These are phyloP conservation scores for Stylonectria norvegica DNA, from an alignment of 2,329 filamentous ascomycete genomes.

Conservation along the genomic window DNA sequence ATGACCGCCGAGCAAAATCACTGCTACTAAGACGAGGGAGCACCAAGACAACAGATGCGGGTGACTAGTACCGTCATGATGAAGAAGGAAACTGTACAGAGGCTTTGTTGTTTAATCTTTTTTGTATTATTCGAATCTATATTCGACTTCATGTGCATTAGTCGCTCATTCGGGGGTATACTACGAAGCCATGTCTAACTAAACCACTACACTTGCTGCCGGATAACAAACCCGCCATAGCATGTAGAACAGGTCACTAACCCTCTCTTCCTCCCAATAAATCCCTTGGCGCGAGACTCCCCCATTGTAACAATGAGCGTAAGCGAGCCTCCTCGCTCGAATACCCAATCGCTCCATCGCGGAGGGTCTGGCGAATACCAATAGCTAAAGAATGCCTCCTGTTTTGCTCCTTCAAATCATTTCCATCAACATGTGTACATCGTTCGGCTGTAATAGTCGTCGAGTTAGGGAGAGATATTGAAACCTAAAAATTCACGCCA, in stretches of 20 bases:
- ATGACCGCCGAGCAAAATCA: no score
- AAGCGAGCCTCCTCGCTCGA: conserved; percentile 20
- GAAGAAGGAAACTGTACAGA: no score
- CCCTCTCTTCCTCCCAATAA: conserved; percentile 17
- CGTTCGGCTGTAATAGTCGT: conserved; percentile 26
- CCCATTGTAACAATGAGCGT: conserved; percentile 16
- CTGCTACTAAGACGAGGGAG: no score
- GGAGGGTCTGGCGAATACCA: conserved; percentile 10
- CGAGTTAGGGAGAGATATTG: conserved; percentile 29
- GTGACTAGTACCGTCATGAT: no score
- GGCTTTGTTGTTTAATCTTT: no score
- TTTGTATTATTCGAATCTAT: conserved; percentile 22
- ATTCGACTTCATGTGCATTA: conserved; percentile 32
- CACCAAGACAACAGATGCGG: no score
- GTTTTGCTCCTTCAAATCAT: conserved; percentile 23
- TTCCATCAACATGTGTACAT: conserved; percentile 28
- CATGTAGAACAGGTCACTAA: conserved; percentile 22
- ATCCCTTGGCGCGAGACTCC: conserved; percentile 15
- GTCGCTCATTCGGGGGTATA: conserved; percentile 37
- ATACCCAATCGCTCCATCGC: conserved; percentile 21
- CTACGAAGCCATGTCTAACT: conserved; percentile 34
- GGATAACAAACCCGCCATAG: conserved; percentile 13
- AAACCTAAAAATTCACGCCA: conserved; percentile 24
- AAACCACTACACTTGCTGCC: conserved; percentile 28
- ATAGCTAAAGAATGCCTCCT: conserved; percentile 17